Base-by-base conservation (phyloP, 1,284 basidiomycete species). In the Boletus subluridellus region DNA sequence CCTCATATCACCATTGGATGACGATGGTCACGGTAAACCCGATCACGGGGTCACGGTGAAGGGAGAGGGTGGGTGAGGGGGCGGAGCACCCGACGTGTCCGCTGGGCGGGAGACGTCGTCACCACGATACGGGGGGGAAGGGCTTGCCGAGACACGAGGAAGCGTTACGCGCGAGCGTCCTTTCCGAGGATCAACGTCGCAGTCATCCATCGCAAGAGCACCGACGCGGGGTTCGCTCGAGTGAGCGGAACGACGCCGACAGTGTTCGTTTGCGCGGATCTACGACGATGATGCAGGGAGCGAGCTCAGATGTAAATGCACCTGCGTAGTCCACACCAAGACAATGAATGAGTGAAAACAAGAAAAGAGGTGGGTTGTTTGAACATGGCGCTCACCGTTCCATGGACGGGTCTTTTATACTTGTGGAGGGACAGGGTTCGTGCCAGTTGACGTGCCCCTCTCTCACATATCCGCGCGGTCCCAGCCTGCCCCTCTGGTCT, bases 131-230 rank as follows among this genome's bases (percentile, higher is more conserved):
- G 24, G 8, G 14, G 34, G 32, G 10, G 2, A 2, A 21, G 15
- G 17, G 32, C 30, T 45, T 48, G 59, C 39, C 50, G 12, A 47
- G 63, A 24, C 49, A 32, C 62, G 46, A 60, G 51, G 54, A 49
- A 47, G 45, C 63, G 45, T 47, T 41, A 54, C 57, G 52, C 48
- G 45, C 57, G 48, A 63, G 68, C 68, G 37, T 67, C 51, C 52
- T 59, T 59, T 67, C 71, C 65, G 21, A 68, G 67, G 67, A 80
- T 77, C 79, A 73, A 74, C 76, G 75, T 78, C 79, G 84, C 82
- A 86, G 83, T 86, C 83, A 85, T 86, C 84, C 84, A 85, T 85
- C 84, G 84, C 84, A 86, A 79, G 82, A 84, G 74, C 76, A 76
- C 71, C 44, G 66, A 61, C 66, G 58, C 65, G 59, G 60, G 48